These are phyloP conservation scores for Theobroma cacao DNA, from an alignment of 345 rosid genomes.

Conservation along the genomic window DNA sequence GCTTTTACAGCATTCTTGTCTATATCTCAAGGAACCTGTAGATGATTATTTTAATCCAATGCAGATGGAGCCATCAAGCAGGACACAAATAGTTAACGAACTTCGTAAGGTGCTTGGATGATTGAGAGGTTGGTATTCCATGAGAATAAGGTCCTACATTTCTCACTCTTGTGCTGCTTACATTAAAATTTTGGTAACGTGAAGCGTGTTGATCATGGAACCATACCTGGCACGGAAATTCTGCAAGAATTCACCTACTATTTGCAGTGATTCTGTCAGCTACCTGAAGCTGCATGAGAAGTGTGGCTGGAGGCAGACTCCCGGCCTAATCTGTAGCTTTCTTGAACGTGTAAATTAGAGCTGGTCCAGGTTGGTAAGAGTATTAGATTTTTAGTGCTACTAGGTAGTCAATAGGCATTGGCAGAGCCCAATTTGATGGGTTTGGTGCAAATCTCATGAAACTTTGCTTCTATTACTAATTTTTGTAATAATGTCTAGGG, in stretches of 20 bases:
- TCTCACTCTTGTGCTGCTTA: background rate
- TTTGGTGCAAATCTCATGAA: background rate
- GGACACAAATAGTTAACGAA: conserved; percentile 47
- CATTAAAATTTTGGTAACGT: background rate
- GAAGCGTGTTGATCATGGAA: background rate
- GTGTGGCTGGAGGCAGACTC: background rate
- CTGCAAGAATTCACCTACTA: background rate
- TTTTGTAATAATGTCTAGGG: conserved; percentile 5
- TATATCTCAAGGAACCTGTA: background rate
- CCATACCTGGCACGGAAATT: background rate
- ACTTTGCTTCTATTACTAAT: background rate
- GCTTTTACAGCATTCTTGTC: conserved; percentile 3
- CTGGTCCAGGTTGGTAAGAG: background rate
- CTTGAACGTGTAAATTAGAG: background rate
- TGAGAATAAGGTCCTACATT: background rate
- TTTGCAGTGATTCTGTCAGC: background rate
- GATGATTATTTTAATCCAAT: conserved; percentile 22
- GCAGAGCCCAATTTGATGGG: background rate
- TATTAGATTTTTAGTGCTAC: background rate
- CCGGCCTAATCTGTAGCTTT: background rate
- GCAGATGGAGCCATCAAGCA: conserved; percentile 85
- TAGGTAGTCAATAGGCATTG: background rate
- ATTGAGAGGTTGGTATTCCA: conserved; percentile 11
- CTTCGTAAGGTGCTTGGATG: conserved; percentile 56
- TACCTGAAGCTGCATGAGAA: background rate